phyloP scores from a whole-genome alignment of 495 filamentous ascomycete genomes.

The Thermothielavioides terrestris region DNA sequence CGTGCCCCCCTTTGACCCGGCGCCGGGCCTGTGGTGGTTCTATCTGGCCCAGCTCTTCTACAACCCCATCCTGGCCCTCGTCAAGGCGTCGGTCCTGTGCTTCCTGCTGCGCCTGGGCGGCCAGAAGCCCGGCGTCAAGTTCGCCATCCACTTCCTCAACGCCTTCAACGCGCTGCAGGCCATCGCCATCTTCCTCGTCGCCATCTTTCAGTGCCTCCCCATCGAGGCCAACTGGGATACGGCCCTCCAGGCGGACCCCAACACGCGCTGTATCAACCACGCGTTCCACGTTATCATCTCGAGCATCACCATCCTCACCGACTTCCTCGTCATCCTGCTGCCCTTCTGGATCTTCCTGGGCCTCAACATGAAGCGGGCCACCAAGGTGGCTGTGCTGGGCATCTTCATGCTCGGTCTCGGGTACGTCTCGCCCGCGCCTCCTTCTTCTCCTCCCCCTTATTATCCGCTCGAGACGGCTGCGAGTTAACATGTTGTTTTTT shows the following conservation, averaged over 20 bases:
- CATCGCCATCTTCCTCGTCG: slow-evolving; percentile 43
- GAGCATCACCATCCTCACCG: slow-evolving; percentile 37
- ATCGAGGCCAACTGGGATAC: slow-evolving; percentile 36
- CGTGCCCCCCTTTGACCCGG: slow-evolving; percentile 29
- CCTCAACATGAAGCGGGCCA: slow-evolving; percentile 32
- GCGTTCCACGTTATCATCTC: slow-evolving; percentile 35
- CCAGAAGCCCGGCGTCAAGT: slow-evolving; percentile 31
- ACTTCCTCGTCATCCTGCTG: slow-evolving; percentile 35
- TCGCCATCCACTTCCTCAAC: slow-evolving; percentile 35
- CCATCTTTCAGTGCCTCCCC: slow-evolving; percentile 46
- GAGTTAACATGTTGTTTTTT: background rate
- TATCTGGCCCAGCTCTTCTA: slow-evolving; percentile 48
- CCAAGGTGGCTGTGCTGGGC: slow-evolving; percentile 38
- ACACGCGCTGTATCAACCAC: slow-evolving; percentile 33
- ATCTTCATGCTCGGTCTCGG: slow-evolving; percentile 37
- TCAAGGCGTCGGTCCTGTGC: slow-evolving; percentile 48
- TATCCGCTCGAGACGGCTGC: background rate
- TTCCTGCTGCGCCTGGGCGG: slow-evolving; percentile 41
- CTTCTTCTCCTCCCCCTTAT: background rate
- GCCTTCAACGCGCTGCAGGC: slow-evolving; percentile 38
- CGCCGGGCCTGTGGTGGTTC: slow-evolving; percentile 30
- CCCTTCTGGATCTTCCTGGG: slow-evolving; percentile 40
- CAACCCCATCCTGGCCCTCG: slow-evolving; percentile 48
- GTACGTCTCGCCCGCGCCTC: slow-evolving; percentile 22
- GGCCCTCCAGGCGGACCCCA: slow-evolving; percentile 21